phyloP scores from a whole-genome alignment of 2,329 filamentous ascomycete genomes.

The Penicillium expansum region DNA sequence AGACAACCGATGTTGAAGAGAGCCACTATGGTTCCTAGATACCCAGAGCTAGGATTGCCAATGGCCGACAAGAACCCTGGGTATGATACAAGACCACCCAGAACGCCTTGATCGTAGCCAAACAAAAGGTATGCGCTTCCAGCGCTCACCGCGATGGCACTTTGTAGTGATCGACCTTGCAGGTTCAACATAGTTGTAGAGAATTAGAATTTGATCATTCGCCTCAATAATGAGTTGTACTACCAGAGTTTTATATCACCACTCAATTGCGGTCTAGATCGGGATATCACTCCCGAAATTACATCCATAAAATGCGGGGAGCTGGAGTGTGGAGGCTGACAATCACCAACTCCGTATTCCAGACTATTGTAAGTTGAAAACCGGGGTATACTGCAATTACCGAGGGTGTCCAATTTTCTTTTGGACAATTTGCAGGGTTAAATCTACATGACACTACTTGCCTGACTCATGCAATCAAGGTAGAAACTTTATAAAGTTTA shows the following conservation, averaged over 20 bases:
- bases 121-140: slow-evolving; percentile 10
- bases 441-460: background rate
- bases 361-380: background rate
- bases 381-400: background rate
- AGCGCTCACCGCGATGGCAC: background rate
- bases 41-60: background rate
- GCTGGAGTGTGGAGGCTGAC: background rate
- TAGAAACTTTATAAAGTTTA: too few relatives aligned
- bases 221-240: background rate
- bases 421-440: background rate
- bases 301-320: background rate
- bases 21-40: background rate
- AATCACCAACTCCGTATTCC: background rate
- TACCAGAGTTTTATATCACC: background rate
- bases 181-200: background rate
- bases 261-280: background rate
- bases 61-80: background rate
- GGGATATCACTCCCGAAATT: background rate
- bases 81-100: slow-evolving; percentile 20
- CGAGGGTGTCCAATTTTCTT: background rate
- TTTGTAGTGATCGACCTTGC: background rate
- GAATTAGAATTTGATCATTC: background rate
- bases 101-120: slow-evolving; percentile 27
- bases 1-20: background rate
- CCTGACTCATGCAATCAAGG: background rate